These are phyloP conservation scores for Miscanthus sacchariflorus DNA, from an alignment of 202 grass and related monocot species.

Conservation along the genomic window DNA sequence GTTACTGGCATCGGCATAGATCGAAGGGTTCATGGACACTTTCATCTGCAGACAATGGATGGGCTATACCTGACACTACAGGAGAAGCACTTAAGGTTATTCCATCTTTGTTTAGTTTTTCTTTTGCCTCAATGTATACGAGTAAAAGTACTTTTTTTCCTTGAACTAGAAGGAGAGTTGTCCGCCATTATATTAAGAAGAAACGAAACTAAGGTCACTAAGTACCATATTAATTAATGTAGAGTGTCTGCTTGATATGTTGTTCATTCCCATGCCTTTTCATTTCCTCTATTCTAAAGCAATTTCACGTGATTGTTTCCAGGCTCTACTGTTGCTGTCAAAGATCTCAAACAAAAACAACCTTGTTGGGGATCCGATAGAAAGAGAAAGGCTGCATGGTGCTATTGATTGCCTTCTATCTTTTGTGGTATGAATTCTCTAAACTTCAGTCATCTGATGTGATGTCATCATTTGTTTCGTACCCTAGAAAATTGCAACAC, in stretches of 20 bases:
- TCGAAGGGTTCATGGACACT: conserved; percentile 48
- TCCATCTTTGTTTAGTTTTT: neutral
- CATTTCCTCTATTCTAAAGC: neutral
- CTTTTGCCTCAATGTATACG: neutral
- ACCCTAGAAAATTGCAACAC: neutral
- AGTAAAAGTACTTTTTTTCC: neutral
- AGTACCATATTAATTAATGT: neutral
- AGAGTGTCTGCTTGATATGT: neutral
- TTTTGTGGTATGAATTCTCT: conserved; percentile 35
- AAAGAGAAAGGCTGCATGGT: conserved; percentile 28
- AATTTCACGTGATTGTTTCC: neutral
- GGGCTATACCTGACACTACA: conserved; percentile 42
- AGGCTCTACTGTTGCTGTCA: conserved; percentile 46
- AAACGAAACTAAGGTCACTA: neutral
- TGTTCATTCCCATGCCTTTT: neutral
- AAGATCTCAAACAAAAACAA: conserved; percentile 17
- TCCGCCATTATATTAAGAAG: neutral
- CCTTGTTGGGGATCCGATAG: conserved; percentile 16
- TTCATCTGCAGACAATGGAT: conserved; percentile 50
- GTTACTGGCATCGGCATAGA: conserved; percentile 50
- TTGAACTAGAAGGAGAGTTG: neutral
- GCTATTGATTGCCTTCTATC: conserved; percentile 51
- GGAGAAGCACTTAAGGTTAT: conserved; percentile 38
- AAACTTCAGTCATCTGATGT: neutral
- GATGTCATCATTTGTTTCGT: too few species aligned